Evolutionary conservation across 306 rosid species (phyloP).

Genomic region (Pyrus bretschneideri): DNA sequence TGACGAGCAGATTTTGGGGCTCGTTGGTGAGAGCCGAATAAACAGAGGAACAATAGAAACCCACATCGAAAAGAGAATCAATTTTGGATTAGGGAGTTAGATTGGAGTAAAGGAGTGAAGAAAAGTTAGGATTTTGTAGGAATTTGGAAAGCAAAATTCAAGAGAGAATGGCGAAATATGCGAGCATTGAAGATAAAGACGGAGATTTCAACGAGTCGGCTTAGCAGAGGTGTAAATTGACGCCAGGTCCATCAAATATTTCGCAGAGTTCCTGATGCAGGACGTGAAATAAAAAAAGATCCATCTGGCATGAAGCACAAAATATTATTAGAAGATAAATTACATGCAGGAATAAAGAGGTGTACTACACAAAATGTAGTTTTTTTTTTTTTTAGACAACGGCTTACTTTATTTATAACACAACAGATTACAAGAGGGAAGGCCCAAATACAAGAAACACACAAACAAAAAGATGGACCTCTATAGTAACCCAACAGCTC

Average conservation of each 20-base stretch:
- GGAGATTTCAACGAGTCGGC: constrained; percentile 13
- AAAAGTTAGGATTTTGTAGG: constrained; percentile 22
- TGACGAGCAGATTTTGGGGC: constrained; percentile 52
- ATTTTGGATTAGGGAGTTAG: constrained; percentile 25
- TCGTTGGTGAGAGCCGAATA: constrained; percentile 35
- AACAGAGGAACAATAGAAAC: constrained; percentile 28
- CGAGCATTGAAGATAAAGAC: constrained; percentile 20
- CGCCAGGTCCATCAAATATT: constrained; percentile 21
- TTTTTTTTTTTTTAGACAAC: no score
- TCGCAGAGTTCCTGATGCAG: no score
- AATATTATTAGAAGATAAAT: no score
- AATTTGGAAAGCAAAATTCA: constrained; percentile 28
- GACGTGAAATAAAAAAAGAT: no score
- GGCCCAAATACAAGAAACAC: no score
- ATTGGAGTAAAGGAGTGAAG: constrained; percentile 20
- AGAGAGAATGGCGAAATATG: constrained; percentile 30
- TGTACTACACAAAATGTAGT: no score
- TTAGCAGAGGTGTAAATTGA: constrained; percentile 68
- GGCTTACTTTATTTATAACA: no score
- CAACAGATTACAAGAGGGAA: no score
- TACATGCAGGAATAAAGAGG: no score
- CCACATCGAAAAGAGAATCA: constrained; percentile 24
- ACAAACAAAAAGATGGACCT: no score
- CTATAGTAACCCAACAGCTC: no score
- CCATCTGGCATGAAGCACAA: no score